Evolutionary conservation across 306 rosid species (phyloP).

Genomic region (Lupinus albus): DNA sequence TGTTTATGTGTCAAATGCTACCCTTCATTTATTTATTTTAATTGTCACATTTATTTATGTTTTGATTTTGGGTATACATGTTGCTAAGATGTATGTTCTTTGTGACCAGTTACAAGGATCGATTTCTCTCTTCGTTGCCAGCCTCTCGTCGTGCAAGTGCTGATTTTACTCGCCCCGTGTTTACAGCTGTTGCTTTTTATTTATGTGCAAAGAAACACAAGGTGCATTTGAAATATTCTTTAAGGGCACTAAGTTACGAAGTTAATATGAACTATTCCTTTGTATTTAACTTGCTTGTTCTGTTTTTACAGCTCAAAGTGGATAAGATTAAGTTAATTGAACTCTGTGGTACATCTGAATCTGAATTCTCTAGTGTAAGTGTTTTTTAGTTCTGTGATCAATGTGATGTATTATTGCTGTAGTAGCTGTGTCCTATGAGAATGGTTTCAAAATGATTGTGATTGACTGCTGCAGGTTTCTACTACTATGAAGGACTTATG

Average conservation of each 20-base stretch:
- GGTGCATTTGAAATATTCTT: conserved; percentile 46
- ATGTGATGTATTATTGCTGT: neutral
- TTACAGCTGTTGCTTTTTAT: conserved; percentile 81
- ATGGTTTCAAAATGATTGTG: conserved; percentile 4
- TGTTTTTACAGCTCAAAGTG: conserved; percentile 68
- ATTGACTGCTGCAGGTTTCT: conserved; percentile 59
- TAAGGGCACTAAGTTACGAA: neutral
- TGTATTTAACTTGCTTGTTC: neutral
- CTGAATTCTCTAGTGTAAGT: conserved; percentile 83
- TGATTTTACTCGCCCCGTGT: conserved; percentile 82
- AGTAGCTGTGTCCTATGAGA: neutral
- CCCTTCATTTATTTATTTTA: too few species aligned
- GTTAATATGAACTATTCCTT: neutral
- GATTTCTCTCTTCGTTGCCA: conserved; percentile 73
- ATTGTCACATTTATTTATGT: neutral
- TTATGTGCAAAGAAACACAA: conserved; percentile 84
- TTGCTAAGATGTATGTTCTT: conserved; percentile 1
- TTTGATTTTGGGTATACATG: neutral
- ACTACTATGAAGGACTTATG: conserved; percentile 86
- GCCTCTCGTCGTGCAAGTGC: conserved; percentile 75
- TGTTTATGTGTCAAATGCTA: too few species aligned
- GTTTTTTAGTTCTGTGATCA: neutral
- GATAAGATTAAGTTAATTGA: conserved; percentile 84
- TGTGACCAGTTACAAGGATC: conserved; percentile 61
- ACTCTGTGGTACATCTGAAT: conserved; percentile 85